These are phyloP conservation scores for Venturia asperata DNA, from an alignment of 2,329 filamentous ascomycete species.

Conservation along the genomic window DNA sequence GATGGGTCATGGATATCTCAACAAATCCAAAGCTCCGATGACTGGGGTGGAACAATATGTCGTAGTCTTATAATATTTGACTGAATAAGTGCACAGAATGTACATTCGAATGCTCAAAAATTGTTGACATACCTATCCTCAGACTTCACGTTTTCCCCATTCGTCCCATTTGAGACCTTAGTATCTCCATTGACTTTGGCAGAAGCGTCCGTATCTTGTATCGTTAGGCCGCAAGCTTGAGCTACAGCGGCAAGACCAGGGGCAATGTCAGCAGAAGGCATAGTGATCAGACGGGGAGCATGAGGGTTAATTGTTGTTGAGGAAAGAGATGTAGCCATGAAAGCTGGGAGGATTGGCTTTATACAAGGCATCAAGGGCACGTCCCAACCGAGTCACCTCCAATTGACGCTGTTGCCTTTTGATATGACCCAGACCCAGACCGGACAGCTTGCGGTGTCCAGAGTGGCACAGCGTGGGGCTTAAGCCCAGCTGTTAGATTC, in stretches of 20 bases:
- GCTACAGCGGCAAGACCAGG: background rate
- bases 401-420: conserved; percentile 8
- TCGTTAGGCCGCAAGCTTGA: background rate
- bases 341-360: background rate
- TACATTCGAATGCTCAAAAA: no score
- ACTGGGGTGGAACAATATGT: no score
- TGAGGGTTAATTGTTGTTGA: background rate
- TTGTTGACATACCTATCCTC: no score
- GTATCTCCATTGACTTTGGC: background rate
- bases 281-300: background rate
- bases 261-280: background rate
- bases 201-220: background rate
- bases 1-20: no score
- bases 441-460: background rate
- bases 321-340: background rate
- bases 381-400: background rate
- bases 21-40: no score
- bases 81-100: no score
- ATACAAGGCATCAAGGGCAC: background rate
- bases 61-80: no score
- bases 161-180: background rate
- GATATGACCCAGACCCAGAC: background rate
- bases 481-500: background rate
- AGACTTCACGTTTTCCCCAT: no score
- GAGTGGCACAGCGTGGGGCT: background rate